Conservation (phyloP, 306 rosid species). For the Castanea crenata region DNA sequence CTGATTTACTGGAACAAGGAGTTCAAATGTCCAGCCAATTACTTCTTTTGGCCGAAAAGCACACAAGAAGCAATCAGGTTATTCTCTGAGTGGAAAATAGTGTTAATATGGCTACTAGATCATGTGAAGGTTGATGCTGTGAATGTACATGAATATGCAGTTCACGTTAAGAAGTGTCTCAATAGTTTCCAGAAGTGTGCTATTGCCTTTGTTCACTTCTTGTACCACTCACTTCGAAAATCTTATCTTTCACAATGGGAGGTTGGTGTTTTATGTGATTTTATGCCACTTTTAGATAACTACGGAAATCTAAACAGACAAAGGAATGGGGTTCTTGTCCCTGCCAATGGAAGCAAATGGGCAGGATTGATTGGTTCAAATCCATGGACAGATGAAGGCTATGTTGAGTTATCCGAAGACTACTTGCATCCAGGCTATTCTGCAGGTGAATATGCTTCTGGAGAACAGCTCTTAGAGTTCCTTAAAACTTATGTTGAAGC, state of each 20-base stretch:
- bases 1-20: slow-evolving; percentile 50
- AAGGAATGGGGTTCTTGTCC: slow-evolving; percentile 47
- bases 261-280: slow-evolving; percentile 16
- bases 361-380: slow-evolving; percentile 50
- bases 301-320: slow-evolving; percentile 27
- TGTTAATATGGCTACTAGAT: slow-evolving; percentile 46
- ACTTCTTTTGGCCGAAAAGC: slow-evolving; percentile 48
- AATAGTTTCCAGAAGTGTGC: slow-evolving; percentile 13
- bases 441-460: slow-evolving; percentile 34
- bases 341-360: slow-evolving; percentile 74
- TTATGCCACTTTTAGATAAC: slow-evolving; percentile 63
- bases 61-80: slow-evolving; percentile 44
- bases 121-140: slow-evolving; percentile 17
- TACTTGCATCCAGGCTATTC: slow-evolving; percentile 26
- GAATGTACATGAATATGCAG: slow-evolving; percentile 31
- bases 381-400: slow-evolving; percentile 54
- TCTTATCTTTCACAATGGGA: slow-evolving; percentile 13
- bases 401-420: slow-evolving; percentile 54
- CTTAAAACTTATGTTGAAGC: not conserved
- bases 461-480: slow-evolving; percentile 34
- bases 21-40: slow-evolving; percentile 23
- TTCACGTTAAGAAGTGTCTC: slow-evolving; percentile 10
- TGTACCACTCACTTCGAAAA: slow-evolving; percentile 39
- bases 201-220: slow-evolving; percentile 51
- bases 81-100: not conserved